phyloP scores from a whole-genome alignment of 225 moss, liverwort and hornwort genomes.

The Anthoceros angustus region DNA sequence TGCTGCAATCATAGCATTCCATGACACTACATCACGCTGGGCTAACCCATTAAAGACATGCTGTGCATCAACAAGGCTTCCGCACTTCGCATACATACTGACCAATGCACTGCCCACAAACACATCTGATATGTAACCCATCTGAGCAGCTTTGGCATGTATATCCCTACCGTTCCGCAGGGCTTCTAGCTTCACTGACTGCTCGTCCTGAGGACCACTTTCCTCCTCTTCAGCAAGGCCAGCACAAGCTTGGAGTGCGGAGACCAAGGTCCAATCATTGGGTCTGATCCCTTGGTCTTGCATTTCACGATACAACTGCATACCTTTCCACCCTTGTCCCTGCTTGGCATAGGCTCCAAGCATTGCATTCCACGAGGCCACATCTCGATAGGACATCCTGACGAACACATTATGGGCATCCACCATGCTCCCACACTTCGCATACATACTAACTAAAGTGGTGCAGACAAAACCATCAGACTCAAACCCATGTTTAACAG shows the following conservation, averaged over 20 bases:
- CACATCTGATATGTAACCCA: neutral
- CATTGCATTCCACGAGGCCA: neutral
- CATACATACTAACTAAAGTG: neutral
- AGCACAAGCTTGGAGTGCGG: neutral
- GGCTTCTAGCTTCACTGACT: neutral
- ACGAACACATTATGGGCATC: neutral
- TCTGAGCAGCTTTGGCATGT: neutral
- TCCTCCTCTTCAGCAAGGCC: neutral
- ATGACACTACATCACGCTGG: neutral
- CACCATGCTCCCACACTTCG: neutral
- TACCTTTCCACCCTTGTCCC: neutral
- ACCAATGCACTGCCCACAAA: neutral
- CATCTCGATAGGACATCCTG: conserved; percentile 1
- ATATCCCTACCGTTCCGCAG: neutral
- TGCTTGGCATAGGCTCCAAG: neutral
- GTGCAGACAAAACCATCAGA: conserved; percentile 2
- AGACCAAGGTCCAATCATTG: neutral
- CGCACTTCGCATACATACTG: neutral
- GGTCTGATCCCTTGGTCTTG: neutral
- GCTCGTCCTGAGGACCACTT: neutral
- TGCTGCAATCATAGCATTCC: neutral
- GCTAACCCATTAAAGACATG: neutral
- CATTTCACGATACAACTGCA: neutral
- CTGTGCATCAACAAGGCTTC: neutral
- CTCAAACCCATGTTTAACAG: neutral